Evolutionary conservation across 1,284 basidiomycete species (phyloP), one percentile per base, ranked within the genome.

Genomic region (Xerocomus amazonicus): DNA sequence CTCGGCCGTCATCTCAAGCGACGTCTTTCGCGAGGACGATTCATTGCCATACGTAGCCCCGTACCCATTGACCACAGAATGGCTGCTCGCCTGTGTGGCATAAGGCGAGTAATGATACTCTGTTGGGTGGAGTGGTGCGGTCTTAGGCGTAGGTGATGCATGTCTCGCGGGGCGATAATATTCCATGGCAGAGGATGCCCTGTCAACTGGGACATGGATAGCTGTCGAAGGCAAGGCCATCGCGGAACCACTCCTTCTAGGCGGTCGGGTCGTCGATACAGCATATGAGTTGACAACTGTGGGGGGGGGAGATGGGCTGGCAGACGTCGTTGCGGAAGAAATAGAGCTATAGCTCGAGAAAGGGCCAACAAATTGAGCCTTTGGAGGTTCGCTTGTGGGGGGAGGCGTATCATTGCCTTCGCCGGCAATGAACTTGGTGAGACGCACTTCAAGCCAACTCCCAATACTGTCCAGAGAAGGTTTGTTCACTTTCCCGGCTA

Each of bases 401-500:
- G 73, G 68, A 10, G 72, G 66, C 4, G 73, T 65, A 28, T 83
- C 83, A 19, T 77, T 76, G 35, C 73, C 80, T 50, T 96, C 93
- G 3, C 94, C 97, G 12, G 95, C 92, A 54, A 99, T 96, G 59
- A 99, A 90, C 67, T 97, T 97, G 28, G 93, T 94, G 58, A 99
- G 84, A 12, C 90, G 81, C n/a, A 90, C 90, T 69, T 96, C 96
- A 26, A 99, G 78, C 83, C 93, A 97, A 47, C 87, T 89, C 47
- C 96, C 92, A 42, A 99, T 83, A 40, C 87, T 88, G 62, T 97
- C 94, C 45, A 98, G 76, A 51, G 92, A 97, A 1, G 95, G 93
- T 70, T 92, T 90, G 56, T 81, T 76, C 48, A 92, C 75, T 66
- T 90, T 92, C 32, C 82, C 78, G 28, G 83, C 77, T 54, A 94